Conservation (phyloP, 371 early-diverging fungal species). For the Fennellomyces sp. region DNA sequence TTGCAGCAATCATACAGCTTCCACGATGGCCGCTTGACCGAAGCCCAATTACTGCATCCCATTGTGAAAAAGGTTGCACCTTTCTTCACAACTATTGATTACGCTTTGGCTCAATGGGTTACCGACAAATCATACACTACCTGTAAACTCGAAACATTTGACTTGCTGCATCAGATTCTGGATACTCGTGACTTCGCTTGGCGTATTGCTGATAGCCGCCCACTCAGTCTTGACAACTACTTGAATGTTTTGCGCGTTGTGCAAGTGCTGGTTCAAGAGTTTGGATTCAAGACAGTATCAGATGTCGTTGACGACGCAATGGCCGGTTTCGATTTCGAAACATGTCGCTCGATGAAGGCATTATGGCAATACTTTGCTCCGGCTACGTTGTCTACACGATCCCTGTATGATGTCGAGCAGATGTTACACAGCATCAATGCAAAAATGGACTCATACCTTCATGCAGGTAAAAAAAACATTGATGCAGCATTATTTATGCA, state of each 20-base stretch:
- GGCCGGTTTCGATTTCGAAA: conserved; percentile 45
- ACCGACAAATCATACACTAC: conserved; percentile 22
- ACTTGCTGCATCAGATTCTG: conserved; percentile 47
- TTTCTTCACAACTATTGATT: conserved; percentile 37
- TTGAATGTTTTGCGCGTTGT: conserved; percentile 48
- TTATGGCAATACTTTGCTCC: conserved; percentile 69
- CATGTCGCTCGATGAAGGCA: conserved; percentile 63
- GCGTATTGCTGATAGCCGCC: conserved; percentile 47
- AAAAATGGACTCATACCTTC: not conserved
- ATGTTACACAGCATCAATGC: conserved; percentile 27
- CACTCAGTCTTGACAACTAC: conserved; percentile 60
- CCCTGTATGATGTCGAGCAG: conserved; percentile 49
- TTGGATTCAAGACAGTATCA: not conserved
- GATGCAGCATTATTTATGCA: not conserved
- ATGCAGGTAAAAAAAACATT: not conserved
- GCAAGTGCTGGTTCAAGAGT: conserved; percentile 23
- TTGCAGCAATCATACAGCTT: conserved; percentile 59
- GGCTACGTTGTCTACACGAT: conserved; percentile 54
- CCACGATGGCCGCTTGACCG: conserved; percentile 43
- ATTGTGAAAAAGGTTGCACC: conserved; percentile 48
- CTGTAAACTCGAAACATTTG: conserved; percentile 16
- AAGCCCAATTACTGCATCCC: conserved; percentile 54
- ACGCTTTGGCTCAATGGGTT: conserved; percentile 38
- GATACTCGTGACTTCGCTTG: conserved; percentile 66
- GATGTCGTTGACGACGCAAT: conserved; percentile 33